Evolutionary conservation across 768 basidiomycete genomes (phyloP).

Genomic region (Leccinellum luteum): DNA sequence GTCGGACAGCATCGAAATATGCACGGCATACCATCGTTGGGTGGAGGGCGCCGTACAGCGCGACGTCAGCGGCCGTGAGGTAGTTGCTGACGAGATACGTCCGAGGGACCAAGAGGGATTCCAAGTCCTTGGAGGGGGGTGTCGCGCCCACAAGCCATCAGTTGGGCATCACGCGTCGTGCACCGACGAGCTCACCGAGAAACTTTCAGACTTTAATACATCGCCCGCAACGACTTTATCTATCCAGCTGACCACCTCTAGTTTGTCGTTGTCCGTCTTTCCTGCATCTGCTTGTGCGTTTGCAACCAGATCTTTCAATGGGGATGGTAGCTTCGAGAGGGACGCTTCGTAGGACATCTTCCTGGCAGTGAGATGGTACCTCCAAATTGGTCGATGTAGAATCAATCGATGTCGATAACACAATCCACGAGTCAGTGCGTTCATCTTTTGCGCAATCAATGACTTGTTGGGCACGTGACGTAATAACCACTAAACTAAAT

Average conservation of each 20-base stretch:
- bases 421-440: slow-evolving; percentile 16
- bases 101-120: slow-evolving; percentile 65
- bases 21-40: slow-evolving; percentile 62
- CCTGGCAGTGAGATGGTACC: slow-evolving; percentile 13
- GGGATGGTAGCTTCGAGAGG: slow-evolving; percentile 44
- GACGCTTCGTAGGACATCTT: slow-evolving; percentile 55
- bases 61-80: slow-evolving; percentile 87
- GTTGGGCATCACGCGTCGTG: neutral
- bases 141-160: neutral
- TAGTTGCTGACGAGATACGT: slow-evolving; percentile 87
- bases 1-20: neutral
- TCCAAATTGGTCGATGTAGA: slow-evolving; percentile 7
- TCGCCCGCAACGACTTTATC: slow-evolving; percentile 55
- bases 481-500: no score
- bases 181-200: slow-evolving; percentile 44
- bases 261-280: slow-evolving; percentile 56
- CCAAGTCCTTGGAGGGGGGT: slow-evolving; percentile 53
- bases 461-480: slow-evolving; percentile 27
- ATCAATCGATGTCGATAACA: slow-evolving; percentile 9
- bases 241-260: slow-evolving; percentile 69
- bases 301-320: slow-evolving; percentile 56
- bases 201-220: slow-evolving; percentile 41
- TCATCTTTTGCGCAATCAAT: slow-evolving; percentile 12
- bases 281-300: slow-evolving; percentile 42
- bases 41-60: slow-evolving; percentile 86